Conservation (phyloP, 108 stramenopile species). For the Cyclotella distinguenda region DNA sequence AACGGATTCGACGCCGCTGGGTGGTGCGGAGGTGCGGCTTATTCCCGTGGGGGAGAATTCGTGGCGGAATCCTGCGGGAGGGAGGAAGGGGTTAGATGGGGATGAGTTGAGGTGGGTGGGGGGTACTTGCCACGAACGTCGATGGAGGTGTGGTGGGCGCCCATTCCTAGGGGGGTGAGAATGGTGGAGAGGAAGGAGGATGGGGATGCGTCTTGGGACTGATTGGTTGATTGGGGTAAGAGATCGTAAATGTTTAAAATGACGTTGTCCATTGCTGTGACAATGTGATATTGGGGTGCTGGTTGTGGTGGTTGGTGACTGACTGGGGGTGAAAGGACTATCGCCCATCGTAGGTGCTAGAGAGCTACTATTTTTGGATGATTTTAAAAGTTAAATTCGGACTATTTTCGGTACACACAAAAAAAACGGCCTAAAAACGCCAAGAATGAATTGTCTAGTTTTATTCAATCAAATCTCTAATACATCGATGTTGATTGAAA, state of each 20-base stretch:
- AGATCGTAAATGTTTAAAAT: conserved; percentile 51
- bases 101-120: not conserved
- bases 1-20: conserved; percentile 33
- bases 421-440: not conserved
- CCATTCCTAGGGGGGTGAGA: conserved; percentile 40
- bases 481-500: not conserved
- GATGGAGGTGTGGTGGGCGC: conserved; percentile 47
- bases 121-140: conserved; percentile 30
- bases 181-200: conserved; percentile 19
- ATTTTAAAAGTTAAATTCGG: not conserved
- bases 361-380: not conserved
- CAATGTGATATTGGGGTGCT: too few species aligned
- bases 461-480: not conserved
- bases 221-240: conserved; percentile 9
- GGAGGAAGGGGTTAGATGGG: not conserved
- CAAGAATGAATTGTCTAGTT: not conserved
- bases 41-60: conserved; percentile 7
- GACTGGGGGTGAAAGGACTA: not conserved
- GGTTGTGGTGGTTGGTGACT: too few species aligned
- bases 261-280: conserved; percentile 31
- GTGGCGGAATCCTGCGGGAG: not conserved
- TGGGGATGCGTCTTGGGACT: conserved; percentile 11
- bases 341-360: too few species aligned
- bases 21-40: conserved; percentile 23
- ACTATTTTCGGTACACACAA: not conserved